Base-by-base conservation (phyloP, 2,329 filamentous ascomycete genomes). In the Fusarium irregulare region DNA sequence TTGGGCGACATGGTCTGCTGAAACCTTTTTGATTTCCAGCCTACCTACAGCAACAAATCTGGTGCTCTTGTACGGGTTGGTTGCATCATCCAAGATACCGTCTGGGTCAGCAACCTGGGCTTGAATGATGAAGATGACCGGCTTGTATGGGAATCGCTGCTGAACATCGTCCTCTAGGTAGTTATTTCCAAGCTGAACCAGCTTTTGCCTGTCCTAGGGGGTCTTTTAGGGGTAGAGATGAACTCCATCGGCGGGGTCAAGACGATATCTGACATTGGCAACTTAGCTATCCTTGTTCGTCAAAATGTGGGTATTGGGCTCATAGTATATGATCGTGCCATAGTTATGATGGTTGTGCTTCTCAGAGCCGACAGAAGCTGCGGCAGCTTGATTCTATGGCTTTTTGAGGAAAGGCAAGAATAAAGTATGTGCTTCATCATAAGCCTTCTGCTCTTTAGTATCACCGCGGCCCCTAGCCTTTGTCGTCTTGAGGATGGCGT, bases 341-440 rank as follows among this genome's bases (percentile, higher is more conserved):
- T 69, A 69, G 5, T 57, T 69, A 4, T 69, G 50, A 5, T 55
- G 51, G 7, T 69, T 69, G 3, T 51, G 66, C 42, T 69, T 69
- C n/a, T 60, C 49, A 4, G 56, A 65, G 2, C 20, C 9, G 1
- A 69, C 66, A 23, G n/a, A n/a, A n/a, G n/a, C n/a, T n/a, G n/a
- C n/a, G n/a, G n/a, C n/a, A n/a, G n/a, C n/a, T n/a, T 42, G 30
- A 7, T 57, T 30, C 1, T 46, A 51, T 0, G 59, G 30, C 4
- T 53, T 32, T 12, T 28, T 21, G 2, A 69, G 51, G 23, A 69
- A 58, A 2, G 23, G 44, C 4, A 32, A 0, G 12, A 69, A 66
- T 0, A 48, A 32, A 44, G 41, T 18, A 2, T 60, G 41, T 0
- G 58, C 28, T 4, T 60, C 18, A 4, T 45, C 16, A 8, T 64